Base-by-base conservation (phyloP, 2,329 filamentous ascomycete genomes). In the Colletotrichum noveboracense region DNA sequence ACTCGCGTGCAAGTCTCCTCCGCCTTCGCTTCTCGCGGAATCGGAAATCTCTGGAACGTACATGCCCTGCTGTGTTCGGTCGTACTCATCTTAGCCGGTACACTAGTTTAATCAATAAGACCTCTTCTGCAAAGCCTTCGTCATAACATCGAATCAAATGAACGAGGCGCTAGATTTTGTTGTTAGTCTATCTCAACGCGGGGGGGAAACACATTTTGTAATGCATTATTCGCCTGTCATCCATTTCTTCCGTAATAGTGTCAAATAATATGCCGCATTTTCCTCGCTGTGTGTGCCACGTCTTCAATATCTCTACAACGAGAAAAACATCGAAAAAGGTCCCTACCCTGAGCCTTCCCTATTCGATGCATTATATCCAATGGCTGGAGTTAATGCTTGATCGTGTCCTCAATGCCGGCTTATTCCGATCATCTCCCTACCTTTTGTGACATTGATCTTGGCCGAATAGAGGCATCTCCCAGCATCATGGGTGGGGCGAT, bases 131-230 rank as follows among this genome's bases (percentile, higher is more conserved):
- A 3, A 43, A 18, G 36, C 36, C 36, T 43, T n/a, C 5, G 5
- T 0, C 8, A 43, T 48, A 3, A 12, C 0, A 48, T n/a, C 9
- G 5, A 9, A 48, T n/a, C 5, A 4, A 1, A 48, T 0, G 9
- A 48, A 0, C 0, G 1, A 1, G 18, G 3, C 8, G 0, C 1
- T 43, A 16, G 7, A 1, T 43, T 43, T 43, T 3, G 16, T 43
- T 43, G 0, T 10, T n/a, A 4, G 36, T 43, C 36, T 10, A 6
- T 43, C 8, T 43, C 1, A n/a, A 43, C 0, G 36, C 16, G 16
- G 36, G 36, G n/a, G 8, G 16, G 0, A 18, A 18, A 18, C 16
- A 4, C 5, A 48, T 0, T n/a, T n/a, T 21, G 38, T n/a, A 48
- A 48, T n/a, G 18, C 10, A 10, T 2, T 21, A 48, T 12, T n/a